Conservation (phyloP, 495 filamentous ascomycete species). For the Filosporella fistucella region DNA sequence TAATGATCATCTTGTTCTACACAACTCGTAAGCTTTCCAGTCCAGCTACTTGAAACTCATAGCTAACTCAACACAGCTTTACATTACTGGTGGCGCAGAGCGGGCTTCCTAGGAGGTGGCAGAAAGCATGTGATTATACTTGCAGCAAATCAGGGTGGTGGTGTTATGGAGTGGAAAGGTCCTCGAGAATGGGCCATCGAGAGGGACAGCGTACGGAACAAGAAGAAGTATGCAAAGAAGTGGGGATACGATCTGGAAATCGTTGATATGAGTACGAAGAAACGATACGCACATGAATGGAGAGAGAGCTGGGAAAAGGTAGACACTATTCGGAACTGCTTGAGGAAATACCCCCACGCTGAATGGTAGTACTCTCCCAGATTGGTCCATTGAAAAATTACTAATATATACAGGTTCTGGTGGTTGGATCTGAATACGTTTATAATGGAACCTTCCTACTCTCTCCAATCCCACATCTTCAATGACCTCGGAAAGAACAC, state of each 20-base stretch:
- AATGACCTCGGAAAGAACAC: slow-evolving; percentile 65
- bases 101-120: slow-evolving; percentile 65
- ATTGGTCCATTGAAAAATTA: neutral
- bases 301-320: slow-evolving; percentile 99
- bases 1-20: slow-evolving; percentile 62
- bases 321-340: slow-evolving; percentile 84
- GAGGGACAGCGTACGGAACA: slow-evolving; percentile 92
- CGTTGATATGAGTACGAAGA: slow-evolving; percentile 97
- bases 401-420: slow-evolving; percentile 75
- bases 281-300: slow-evolving; percentile 98
- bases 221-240: slow-evolving; percentile 74
- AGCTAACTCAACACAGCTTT: slow-evolving; percentile 27
- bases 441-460: slow-evolving; percentile 93
- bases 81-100: slow-evolving; percentile 43
- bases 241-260: slow-evolving; percentile 98
- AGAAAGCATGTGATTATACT: slow-evolving; percentile 91
- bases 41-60: neutral
- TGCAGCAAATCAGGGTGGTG: slow-evolving; percentile 89
- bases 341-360: slow-evolving; percentile 90
- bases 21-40: slow-evolving; percentile 53
- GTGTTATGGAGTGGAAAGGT: slow-evolving; percentile 99
- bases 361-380: slow-evolving; percentile 67
- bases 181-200: slow-evolving; percentile 97
- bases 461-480: slow-evolving; percentile 87
- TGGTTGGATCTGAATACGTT: slow-evolving; percentile 98